Base-by-base conservation (phyloP, 129 eudicot genomes). In the Calendula officinalis region DNA sequence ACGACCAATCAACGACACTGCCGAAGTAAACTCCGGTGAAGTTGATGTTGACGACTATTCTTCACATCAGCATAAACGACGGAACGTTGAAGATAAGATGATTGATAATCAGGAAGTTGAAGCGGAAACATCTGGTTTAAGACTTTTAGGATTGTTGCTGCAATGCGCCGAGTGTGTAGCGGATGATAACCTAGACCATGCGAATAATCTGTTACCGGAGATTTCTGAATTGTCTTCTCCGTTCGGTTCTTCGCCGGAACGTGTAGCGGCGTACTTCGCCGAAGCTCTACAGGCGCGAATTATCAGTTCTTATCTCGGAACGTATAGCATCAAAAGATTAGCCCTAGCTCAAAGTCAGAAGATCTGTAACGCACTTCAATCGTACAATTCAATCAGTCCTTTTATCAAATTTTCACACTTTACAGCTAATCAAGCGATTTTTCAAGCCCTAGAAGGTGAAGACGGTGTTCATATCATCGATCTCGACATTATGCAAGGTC, bases 81-180 rank as follows among this genome's bases (percentile, higher is more conserved):
- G 68, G 1, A 82, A 62, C 52, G 17, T 75, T 11, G 76, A 72
- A 10, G 75, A 51, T 5, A 73, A 51, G 17, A 36, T 4, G 16
- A 34, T 64, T 8, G 68, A 41, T 3, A 56, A 68, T 2, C 52
- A 5, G 2, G 66, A 68, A 0, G 55, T 22, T 11, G 90, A 75
- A 36, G 77, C 88, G n/a, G 87, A 84, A 54, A 72, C 88, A 3
- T 45, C 82, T 0, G 89, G 91, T 5, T 77, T 90, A 6, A 75
- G 82, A 36, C 85, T 90, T 6, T 59, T 90, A 5, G 85, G 95
- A 0, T 63, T 90, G 56, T 42, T 90, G 55, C 83, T 90, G 6
- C 89, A 84, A 62, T 90, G 97, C 80, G 95, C 95, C n/a, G 97
- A 90, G 76, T 79, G 80, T 63, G 89, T 90, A 1, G 91, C 97